Evolutionary conservation across 768 basidiomycete species (phyloP).

Genomic region (Gymnopilus dilepis): DNA sequence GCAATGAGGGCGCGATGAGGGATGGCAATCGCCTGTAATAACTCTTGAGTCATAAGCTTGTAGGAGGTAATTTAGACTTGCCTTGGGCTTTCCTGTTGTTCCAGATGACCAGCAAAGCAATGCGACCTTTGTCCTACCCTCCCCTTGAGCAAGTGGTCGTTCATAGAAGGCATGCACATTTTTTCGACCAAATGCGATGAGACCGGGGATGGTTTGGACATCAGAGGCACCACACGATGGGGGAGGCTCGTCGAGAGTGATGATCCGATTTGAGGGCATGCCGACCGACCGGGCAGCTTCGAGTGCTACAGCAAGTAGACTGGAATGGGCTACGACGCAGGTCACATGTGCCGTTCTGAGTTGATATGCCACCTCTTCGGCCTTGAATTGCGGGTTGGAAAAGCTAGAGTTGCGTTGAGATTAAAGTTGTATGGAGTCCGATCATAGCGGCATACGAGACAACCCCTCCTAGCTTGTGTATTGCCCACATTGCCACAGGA

Average conservation of each 20-base stretch:
- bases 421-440: neutral
- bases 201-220: slow-evolving; percentile 27
- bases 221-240: slow-evolving; percentile 8
- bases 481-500: slow-evolving; percentile 52
- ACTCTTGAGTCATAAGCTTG: neutral
- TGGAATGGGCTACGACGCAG: slow-evolving; percentile 51
- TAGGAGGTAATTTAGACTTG: slow-evolving; percentile 20
- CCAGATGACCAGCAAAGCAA: slow-evolving; percentile 71
- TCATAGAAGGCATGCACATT: slow-evolving; percentile 42
- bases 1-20: slow-evolving; percentile 60
- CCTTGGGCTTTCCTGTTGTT: slow-evolving; percentile 72
- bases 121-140: slow-evolving; percentile 65
- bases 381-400: slow-evolving; percentile 60
- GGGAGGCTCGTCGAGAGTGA: slow-evolving; percentile 39
- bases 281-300: slow-evolving; percentile 40
- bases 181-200: slow-evolving; percentile 32
- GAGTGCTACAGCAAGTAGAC: slow-evolving; percentile 39
- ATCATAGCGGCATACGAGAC: slow-evolving; percentile 45
- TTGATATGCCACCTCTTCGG: slow-evolving; percentile 58
- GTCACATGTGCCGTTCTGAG: slow-evolving; percentile 46
- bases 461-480: slow-evolving; percentile 54
- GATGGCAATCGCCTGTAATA: slow-evolving; percentile 52
- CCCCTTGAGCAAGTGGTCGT: slow-evolving; percentile 48
- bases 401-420: slow-evolving; percentile 39
- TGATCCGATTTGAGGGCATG: slow-evolving; percentile 43